Percentiles rank a stretch among this genome's conserved stretches.
Evolutionary conservation across 2,329 filamentous ascomycete species (phyloP).

Genomic region (Ascosphaera apis): DNA sequence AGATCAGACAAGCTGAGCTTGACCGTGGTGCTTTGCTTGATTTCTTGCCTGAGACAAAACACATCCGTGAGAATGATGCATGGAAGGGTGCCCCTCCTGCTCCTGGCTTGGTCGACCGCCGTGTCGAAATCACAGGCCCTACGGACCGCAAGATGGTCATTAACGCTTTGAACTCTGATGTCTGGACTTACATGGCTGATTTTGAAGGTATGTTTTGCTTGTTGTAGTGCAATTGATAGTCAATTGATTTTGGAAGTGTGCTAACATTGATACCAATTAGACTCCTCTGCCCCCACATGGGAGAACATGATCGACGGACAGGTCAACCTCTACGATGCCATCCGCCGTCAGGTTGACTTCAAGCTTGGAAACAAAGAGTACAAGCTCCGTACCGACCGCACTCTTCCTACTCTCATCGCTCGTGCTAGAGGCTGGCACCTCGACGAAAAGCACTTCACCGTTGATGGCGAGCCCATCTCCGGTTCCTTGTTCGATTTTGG

Average conservation of each 20-base stretch:
- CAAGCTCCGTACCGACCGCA: conserved; percentile 80
- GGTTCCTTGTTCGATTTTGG: conserved; percentile 91
- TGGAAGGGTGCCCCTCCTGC: conserved; percentile 87
- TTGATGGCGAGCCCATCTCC: conserved; percentile 86
- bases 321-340: conserved; percentile 90
- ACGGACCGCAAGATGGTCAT: conserved; percentile 99
- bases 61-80: conserved; percentile 79
- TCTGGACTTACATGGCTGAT: conserved; percentile 99
- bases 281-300: conserved; percentile 91
- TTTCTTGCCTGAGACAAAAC: conserved; percentile 86
- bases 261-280: conserved; percentile 21
- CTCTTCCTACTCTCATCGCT: conserved; percentile 73
- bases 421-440: conserved; percentile 94
- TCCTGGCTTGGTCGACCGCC: conserved; percentile 74
- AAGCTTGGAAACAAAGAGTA: conserved; percentile 90
- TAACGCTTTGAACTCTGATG: conserved; percentile 84
- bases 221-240: background rate
- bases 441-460: conserved; percentile 92
- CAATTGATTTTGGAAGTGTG: background rate
- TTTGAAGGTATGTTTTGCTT: conserved; percentile 52
- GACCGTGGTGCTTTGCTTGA: conserved; percentile 75
- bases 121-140: conserved; percentile 91
- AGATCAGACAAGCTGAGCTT: conserved; percentile 72
- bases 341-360: conserved; percentile 85
- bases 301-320: conserved; percentile 99